phyloP scores from a whole-genome alignment of 805 yeast species.

The Cephaloascus albidus region DNA sequence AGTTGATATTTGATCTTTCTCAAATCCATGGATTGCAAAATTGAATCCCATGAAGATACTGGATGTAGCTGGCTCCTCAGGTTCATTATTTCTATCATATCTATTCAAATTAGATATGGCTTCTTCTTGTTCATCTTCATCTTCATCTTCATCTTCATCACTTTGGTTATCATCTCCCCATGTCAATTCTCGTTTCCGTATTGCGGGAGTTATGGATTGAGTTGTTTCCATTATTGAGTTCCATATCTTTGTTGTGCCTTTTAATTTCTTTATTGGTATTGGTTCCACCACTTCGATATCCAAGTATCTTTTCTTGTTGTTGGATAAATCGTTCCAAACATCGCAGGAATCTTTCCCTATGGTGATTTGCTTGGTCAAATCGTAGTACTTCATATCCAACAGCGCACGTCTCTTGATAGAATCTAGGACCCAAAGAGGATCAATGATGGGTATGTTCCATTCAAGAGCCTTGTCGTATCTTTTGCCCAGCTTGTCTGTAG shows the following conservation, averaged over 20 bases:
- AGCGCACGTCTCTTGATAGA: slow-evolving; percentile 33
- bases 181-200: slow-evolving; percentile 3
- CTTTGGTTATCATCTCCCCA: slow-evolving; percentile 11
- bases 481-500: slow-evolving; percentile 42
- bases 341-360: slow-evolving; percentile 20
- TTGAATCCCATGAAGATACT: slow-evolving; percentile 28
- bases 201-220: slow-evolving; percentile 4
- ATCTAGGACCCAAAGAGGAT: slow-evolving; percentile 42
- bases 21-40: slow-evolving; percentile 35
- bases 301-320: slow-evolving; percentile 3
- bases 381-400: slow-evolving; percentile 29
- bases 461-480: slow-evolving; percentile 42
- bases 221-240: slow-evolving; percentile 25
- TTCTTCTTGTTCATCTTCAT: not conserved
- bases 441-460: slow-evolving; percentile 43
- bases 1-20: slow-evolving; percentile 21
- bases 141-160: slow-evolving; percentile 1
- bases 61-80: too few species aligned
- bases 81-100: too few species aligned
- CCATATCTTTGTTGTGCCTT: slow-evolving; percentile 28
- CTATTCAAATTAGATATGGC: not conserved
- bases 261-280: slow-evolving; percentile 3
- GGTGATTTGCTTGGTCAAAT: slow-evolving; percentile 10
- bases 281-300: slow-evolving; percentile 5
- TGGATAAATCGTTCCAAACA: slow-evolving; percentile 22